Base-by-base conservation (phyloP, 2,329 filamentous ascomycete species). In the Ceratocystis alfenasii region DNA sequence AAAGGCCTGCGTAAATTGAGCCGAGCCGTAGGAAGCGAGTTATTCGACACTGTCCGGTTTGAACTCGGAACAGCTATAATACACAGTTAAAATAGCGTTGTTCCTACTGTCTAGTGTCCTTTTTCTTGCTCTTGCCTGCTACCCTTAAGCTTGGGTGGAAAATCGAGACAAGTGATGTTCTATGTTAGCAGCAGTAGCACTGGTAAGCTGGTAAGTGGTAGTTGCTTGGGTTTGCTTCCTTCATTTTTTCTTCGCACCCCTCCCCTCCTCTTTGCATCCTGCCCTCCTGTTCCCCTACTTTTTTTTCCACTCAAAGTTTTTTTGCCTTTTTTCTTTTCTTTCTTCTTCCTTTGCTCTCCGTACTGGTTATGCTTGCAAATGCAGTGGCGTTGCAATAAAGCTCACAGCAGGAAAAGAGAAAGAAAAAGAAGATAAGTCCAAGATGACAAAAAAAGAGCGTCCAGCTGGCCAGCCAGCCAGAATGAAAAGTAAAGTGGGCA, bases 191-290 rank as follows among this genome's bases (percentile, higher is more conserved):
- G 25, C 8, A 53, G 48, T 8, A 53, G 48, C 22, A 25, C 48
- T 53, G 48, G 48, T 15, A 53, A 36, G 53, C 33, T 57, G n/a
- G 55, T 59, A n/a, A 53, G 30, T 59, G 55, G 28, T 59, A 59
- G 15, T 33, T 59, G 55, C 55, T 59, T 59, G 55, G 55, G 28
- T 20, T 59, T 17, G 55, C 2, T 20, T 59, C 55, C 55, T 59
- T 59, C 55, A 59, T 59, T 36, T 33, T 33, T 33, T 59, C 30
- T 20, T 59, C 28, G 28, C 55, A 59, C 25, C 30, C n/a, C n/a
- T 53, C 48, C 48, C 2, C 20, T 30, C 55, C 55, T 36, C 55
- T 8, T 7, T 33, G 7, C 28, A 28, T 59, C 28, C 55, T 59
- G 28, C 7, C 17, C 4, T 28, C 28, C 28, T 59, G 48, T 5